Percentiles rank a stretch among this genome's conserved stretches.
These are phyloP conservation scores for Colletotrichum liaoningense DNA, from an alignment of 2,329 filamentous ascomycete species.

Conservation along the genomic window DNA sequence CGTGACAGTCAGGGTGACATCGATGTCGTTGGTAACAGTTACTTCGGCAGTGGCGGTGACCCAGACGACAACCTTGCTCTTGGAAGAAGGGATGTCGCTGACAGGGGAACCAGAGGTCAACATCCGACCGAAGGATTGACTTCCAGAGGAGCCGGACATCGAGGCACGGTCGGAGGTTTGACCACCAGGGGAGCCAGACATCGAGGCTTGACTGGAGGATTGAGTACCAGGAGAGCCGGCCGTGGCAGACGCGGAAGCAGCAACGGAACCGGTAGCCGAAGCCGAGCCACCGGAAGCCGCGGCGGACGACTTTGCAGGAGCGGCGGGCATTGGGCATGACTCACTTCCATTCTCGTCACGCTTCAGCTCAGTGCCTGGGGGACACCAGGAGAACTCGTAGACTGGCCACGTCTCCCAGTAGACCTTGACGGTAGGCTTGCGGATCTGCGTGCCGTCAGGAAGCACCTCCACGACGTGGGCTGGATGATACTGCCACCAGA, in stretches of 20 bases:
- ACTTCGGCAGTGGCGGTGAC: background rate
- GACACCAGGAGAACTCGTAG: conserved; percentile 8
- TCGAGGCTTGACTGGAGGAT: background rate
- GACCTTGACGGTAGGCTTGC: background rate
- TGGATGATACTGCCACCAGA: conserved; percentile 21
- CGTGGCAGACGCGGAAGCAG: background rate
- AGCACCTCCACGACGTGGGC: background rate
- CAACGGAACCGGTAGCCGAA: background rate
- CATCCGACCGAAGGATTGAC: no score
- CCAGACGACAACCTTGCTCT: background rate
- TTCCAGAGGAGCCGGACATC: no score
- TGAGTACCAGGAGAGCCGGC: background rate
- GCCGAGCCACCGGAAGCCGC: background rate
- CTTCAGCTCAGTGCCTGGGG: background rate
- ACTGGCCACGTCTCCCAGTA: background rate
- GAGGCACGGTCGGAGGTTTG: background rate
- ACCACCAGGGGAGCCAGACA: no score
- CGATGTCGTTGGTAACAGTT: background rate
- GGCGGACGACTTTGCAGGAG: background rate
- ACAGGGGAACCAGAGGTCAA: no score
- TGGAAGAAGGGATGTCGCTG: background rate
- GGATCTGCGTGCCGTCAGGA: background rate
- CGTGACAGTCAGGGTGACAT: background rate
- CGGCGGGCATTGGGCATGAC: conserved; percentile 6
- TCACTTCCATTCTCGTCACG: background rate